Evolutionary conservation across 805 yeast species (phyloP), one percentile per base, ranked within the genome.

Genomic region (Candida silvicultrix): DNA sequence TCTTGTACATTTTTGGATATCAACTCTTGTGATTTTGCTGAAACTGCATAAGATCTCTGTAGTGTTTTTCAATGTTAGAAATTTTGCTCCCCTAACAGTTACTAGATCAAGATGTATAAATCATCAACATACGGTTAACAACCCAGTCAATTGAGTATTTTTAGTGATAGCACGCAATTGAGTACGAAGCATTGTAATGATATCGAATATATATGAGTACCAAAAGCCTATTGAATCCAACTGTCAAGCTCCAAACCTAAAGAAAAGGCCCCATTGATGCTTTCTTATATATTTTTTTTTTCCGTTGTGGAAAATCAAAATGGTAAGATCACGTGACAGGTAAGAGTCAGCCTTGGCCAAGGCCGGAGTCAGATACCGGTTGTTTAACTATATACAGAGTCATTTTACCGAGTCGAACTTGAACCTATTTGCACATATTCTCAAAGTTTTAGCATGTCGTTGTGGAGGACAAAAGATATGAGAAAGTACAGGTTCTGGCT

Each of bases 1-100:
- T 81, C 85, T 48, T 75, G 65, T 51, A 84, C 83, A 60, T 72
- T 75, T 53, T 81, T 78, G 46, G 85, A 82, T 45, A 83, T 72
- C 49, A 83, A 65, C 32, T 70, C 69, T 59, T 68, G 71, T 45
- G 79, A 77, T 47, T 73, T 61, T 25, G 75, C 62, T 16, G 79
- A 65, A 49, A 77, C 62, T 47, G 78, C 76, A 67, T 75, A 75
- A 19, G 69, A 32, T 35, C 50, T 48, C 49, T 47, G n/a, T n/a
- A n/a, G n/a, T n/a, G n/a, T n/a, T n/a, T n/a, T n/a, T n/a, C n/a
- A n/a, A n/a, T n/a, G n/a, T n/a, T n/a, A n/a, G n/a, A n/a, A n/a
- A n/a, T n/a, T 23, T 23, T 23, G 25, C 9, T 23, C 25, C 25
- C n/a, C n/a, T n/a, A n/a, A n/a, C n/a, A 23, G 9, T 9, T 23